These are phyloP conservation scores for Cladosporium halotolerans DNA, from an alignment of 2,329 filamentous ascomycete genomes.

Conservation along the genomic window DNA sequence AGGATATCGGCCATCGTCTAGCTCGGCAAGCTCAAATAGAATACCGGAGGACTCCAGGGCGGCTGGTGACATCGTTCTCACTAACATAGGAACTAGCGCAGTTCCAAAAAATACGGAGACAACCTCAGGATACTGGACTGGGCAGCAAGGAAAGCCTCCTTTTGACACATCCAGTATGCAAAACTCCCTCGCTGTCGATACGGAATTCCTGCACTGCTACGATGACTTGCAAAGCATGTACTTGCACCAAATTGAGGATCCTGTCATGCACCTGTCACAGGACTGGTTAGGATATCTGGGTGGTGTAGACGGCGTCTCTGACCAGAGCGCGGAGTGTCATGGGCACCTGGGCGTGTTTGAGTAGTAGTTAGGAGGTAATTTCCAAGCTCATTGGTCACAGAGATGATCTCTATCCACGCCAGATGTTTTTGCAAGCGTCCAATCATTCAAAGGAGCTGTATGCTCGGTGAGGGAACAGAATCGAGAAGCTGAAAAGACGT, in stretches of 20 bases:
- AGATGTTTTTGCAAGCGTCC: too few species aligned
- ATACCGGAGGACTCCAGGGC: too few species aligned
- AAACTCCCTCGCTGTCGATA: conserved; percentile 27
- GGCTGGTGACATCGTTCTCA: too few species aligned
- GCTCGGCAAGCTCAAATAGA: too few species aligned
- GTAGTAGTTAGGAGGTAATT: too few species aligned
- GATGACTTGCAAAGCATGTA: conserved; percentile 26
- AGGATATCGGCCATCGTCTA: not conserved
- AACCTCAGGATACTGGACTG: not conserved
- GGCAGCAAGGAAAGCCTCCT: not conserved
- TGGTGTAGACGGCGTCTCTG: not conserved
- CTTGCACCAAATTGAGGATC: conserved; percentile 24
- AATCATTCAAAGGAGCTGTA: too few species aligned
- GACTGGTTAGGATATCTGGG: conserved; percentile 27
- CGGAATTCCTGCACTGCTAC: conserved; percentile 36
- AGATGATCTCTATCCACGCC: too few species aligned
- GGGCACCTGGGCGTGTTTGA: not conserved
- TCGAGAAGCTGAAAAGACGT: too few species aligned
- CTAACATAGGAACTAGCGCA: too few species aligned
- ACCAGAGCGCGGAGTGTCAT: not conserved
- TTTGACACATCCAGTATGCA: not conserved
- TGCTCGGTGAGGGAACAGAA: too few species aligned
- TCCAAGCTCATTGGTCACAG: too few species aligned
- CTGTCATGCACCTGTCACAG: conserved; percentile 29
- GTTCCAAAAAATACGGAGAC: too few species aligned